Evolutionary conservation across 345 rosid species (phyloP), one percentile per base, ranked within the genome.

Genomic region (Abelmoschus esculentus): DNA sequence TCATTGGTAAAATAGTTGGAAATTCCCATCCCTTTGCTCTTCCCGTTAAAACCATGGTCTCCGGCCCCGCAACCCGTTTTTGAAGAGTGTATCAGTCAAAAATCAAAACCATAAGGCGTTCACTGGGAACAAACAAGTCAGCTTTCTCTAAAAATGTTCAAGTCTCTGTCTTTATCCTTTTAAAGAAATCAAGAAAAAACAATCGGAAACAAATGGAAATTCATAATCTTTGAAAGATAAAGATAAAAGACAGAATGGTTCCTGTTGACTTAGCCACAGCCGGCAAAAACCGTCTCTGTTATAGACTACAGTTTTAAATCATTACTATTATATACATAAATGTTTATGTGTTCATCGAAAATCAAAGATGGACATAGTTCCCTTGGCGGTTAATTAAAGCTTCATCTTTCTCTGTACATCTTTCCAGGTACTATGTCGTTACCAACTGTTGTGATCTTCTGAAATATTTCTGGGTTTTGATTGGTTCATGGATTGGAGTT

Each of bases 331-430:
- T 36, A 6, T 36, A 36, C 26, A 22, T 22, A 22, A 22, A 36
- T 36, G 40, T 36, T 36, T 36, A 36, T 36, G 7, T 7, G 40
- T 36, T 36, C 6, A 36, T 7, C 7, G 6, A 36, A 36, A 26
- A 22, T 65, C 55, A 44, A 44, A 65, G 19, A 44, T 18, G 49
- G 69, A 54, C 55, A 26, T 31, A 65, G 55, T 65, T 65, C 14
- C 69, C 55, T 44, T 65, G 69, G 55, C 55, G 69, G 49, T 65
- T 29, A 67, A 67, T 50, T 18, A 10, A 67, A 52, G 60, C 59
- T n/a, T 36, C 38, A 26, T 50, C 46, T 50, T 3, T 52, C 17
- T 29, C 40, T 11, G 26, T 9, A 44, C 54, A 64, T 5, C 18
- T 52, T 55, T 8, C n/a, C 15, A 32, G 47, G 22, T 26, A 46